These are phyloP conservation scores for Ilyonectria sp. DNA, from an alignment of 2,329 filamentous ascomycete genomes.

Conservation along the genomic window DNA sequence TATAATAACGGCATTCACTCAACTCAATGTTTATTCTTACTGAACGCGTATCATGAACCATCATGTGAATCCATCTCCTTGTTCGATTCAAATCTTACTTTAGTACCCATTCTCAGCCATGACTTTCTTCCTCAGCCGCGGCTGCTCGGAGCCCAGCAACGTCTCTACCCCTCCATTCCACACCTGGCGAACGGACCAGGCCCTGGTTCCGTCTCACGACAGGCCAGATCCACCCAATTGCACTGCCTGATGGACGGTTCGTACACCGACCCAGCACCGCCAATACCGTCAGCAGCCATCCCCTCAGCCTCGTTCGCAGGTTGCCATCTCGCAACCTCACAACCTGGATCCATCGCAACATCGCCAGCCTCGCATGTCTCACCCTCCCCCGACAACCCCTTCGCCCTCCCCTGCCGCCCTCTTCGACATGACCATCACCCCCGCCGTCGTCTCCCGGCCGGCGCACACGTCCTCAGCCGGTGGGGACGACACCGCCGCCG, in stretches of 20 bases:
- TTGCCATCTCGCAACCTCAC: background rate
- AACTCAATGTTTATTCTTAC: too few species aligned
- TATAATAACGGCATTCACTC: too few species aligned
- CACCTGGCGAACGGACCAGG: conserved; percentile 11
- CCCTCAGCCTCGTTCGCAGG: background rate
- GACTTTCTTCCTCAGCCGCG: too few species aligned
- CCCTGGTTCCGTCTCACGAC: conserved; percentile 12
- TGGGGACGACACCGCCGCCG: conserved; percentile 35
- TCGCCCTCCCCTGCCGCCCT: conserved; percentile 42
- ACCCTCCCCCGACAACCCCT: conserved; percentile 43
- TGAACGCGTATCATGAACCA: too few species aligned
- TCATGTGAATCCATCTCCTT: too few species aligned
- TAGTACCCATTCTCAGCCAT: too few species aligned
- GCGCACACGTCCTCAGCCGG: conserved; percentile 35
- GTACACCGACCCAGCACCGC: conserved; percentile 7
- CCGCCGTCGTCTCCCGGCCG: conserved; percentile 38
- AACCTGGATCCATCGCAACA: background rate
- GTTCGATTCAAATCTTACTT: too few species aligned
- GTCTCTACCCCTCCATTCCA: conserved; percentile 6
- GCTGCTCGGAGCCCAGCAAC: background rate
- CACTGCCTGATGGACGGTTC: background rate
- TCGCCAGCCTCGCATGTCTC: conserved; percentile 41
- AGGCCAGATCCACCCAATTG: conserved; percentile 20
- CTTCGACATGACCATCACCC: conserved; percentile 48
- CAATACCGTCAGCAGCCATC: conserved; percentile 2